A percentile compares a stretch with the other conserved stretches of the same genome.
phyloP scores from a whole-genome alignment of 2,329 filamentous ascomycete genomes.

The Apiospora phragmitis region DNA sequence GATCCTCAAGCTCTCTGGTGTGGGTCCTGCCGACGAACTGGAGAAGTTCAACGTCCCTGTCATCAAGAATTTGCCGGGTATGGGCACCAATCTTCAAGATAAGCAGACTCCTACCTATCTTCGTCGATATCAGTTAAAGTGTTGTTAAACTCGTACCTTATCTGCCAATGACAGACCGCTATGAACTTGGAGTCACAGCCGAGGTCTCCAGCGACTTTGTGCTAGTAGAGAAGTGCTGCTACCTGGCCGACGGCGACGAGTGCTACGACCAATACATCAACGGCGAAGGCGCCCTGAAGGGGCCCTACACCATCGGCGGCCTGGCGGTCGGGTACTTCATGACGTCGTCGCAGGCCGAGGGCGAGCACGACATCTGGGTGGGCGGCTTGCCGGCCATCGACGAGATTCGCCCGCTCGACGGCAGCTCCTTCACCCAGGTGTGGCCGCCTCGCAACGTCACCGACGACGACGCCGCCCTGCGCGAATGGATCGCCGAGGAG shows the following conservation, averaged over 20 bases:
- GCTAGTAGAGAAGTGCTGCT: constrained; percentile 30
- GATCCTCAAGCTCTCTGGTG: constrained; percentile 46
- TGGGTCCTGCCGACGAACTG: constrained; percentile 43
- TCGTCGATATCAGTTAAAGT: too few relatives aligned
- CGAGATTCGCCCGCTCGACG: constrained; percentile 19
- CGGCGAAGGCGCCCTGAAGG: constrained; percentile 18
- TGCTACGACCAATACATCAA: constrained; percentile 35
- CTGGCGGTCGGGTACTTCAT: constrained; percentile 44
- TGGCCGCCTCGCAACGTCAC: constrained; percentile 41
- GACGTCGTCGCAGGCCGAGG: constrained; percentile 31
- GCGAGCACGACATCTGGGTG: constrained; percentile 31
- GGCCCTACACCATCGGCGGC: constrained; percentile 42
- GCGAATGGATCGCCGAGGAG: constrained; percentile 48
- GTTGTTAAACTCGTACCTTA: background rate
- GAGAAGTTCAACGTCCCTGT: constrained; percentile 47
- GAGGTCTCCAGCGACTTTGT: constrained; percentile 35
- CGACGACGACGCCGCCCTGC: constrained; percentile 39
- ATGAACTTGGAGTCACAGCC: constrained; percentile 44
- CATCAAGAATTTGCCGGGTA: constrained; percentile 58
- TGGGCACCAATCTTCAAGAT: constrained; percentile 60
- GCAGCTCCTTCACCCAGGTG: constrained; percentile 37
- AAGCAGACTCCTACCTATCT: background rate
- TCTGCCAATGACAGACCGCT: constrained; percentile 39
- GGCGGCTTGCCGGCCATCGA: constrained; percentile 32
- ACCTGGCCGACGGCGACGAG: constrained; percentile 31